A percentile compares a stretch with the other conserved stretches of the same genome.
Evolutionary conservation across 169 alveolate species (phyloP).

Genomic region (Plasmodium inui): DNA sequence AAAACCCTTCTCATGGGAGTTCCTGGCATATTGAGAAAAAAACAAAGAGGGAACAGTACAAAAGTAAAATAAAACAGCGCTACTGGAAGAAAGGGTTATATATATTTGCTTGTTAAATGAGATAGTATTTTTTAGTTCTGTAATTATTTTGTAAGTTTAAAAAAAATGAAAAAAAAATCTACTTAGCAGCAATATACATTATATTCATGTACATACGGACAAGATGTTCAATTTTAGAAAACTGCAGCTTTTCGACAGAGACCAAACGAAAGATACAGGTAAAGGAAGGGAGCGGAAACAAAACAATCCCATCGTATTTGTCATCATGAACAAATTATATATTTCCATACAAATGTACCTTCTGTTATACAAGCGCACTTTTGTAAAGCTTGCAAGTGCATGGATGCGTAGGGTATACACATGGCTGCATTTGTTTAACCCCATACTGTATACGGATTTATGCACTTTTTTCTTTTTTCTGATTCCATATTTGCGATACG

Average conservation of each 20-base stretch:
- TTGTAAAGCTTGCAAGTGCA: not conserved
- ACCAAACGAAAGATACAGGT: slow-evolving; percentile 64
- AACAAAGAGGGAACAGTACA: not conserved
- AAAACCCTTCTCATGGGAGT: not conserved
- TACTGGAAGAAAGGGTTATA: not conserved
- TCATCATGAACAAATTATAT: not conserved
- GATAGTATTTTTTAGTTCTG: not conserved
- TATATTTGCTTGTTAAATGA: not conserved
- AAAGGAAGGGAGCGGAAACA: not conserved
- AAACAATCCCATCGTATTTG: not conserved
- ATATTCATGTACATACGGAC: not conserved
- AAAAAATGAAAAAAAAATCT: slow-evolving; percentile 6
- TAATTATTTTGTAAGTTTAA: not conserved
- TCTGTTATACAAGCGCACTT: not conserved
- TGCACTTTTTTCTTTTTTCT: not conserved
- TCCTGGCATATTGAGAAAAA: not conserved
- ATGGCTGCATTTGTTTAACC: not conserved
- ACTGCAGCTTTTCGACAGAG: slow-evolving; percentile 37
- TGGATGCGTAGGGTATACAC: not conserved
- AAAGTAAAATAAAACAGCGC: not conserved
- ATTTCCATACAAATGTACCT: not conserved
- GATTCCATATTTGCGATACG: not conserved
- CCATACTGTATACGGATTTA: not conserved
- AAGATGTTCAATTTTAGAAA: slow-evolving; percentile 71
- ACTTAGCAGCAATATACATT: not conserved